Percentiles rank a stretch among this genome's conserved stretches.
phyloP scores from a whole-genome alignment of 768 basidiomycete genomes.

The Mycena indigotica region DNA sequence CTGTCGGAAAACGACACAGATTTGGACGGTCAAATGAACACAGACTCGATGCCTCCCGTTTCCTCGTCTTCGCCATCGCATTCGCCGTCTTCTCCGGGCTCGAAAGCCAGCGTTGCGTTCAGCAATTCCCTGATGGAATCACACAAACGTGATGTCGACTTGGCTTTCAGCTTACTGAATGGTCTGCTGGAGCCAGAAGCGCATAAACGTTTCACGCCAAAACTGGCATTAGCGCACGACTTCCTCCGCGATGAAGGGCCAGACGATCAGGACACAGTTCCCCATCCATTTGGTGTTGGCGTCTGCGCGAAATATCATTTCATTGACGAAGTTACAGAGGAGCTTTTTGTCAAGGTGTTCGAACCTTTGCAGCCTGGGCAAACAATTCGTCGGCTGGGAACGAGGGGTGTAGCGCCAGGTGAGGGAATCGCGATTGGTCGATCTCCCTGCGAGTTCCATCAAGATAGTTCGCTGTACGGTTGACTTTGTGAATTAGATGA shows the following conservation, averaged over 20 bases:
- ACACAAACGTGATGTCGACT: constrained; percentile 49
- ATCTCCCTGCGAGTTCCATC: constrained; percentile 65
- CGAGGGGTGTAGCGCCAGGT: constrained; percentile 37
- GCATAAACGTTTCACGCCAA: constrained; percentile 75
- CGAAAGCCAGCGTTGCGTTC: constrained; percentile 22
- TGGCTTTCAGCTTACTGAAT: constrained; percentile 76
- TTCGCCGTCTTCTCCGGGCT: constrained; percentile 20
- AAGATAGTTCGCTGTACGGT: constrained; percentile 24
- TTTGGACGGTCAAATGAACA: constrained; percentile 12
- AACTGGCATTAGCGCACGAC: constrained; percentile 72
- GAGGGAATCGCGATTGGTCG: constrained; percentile 63
- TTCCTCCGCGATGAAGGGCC: constrained; percentile 61
- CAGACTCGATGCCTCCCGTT: constrained; percentile 35
- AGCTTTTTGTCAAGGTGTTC: constrained; percentile 50
- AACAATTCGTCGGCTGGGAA: constrained; percentile 30
- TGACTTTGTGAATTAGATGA: constrained; percentile 6
- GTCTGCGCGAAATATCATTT: constrained; percentile 66
- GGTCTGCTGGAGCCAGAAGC: constrained; percentile 76
- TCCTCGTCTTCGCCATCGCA: constrained; percentile 32
- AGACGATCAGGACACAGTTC: constrained; percentile 68
- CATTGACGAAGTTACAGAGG: constrained; percentile 57
- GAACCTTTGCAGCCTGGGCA: constrained; percentile 30
- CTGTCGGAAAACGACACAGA: constrained; percentile 30
- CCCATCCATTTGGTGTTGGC: constrained; percentile 69
- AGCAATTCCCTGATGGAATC: constrained; percentile 8